Evolutionary conservation across 2,329 filamentous ascomycete genomes (phyloP).

Genomic region (Cytospora leucostoma): DNA sequence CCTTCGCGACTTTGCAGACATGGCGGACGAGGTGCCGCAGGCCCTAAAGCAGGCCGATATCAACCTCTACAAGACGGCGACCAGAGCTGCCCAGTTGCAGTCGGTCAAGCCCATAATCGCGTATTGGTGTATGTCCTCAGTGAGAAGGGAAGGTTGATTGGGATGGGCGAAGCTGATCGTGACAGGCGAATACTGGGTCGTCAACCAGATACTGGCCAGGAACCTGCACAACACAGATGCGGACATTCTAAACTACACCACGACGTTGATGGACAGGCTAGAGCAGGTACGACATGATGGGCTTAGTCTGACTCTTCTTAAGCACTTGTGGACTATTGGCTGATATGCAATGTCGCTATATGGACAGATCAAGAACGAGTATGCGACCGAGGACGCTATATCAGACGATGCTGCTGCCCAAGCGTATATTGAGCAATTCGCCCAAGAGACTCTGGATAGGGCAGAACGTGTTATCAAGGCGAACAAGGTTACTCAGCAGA

Average conservation of each 20-base stretch:
- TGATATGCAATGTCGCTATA: conserved; percentile 13
- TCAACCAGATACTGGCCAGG: conserved; percentile 85
- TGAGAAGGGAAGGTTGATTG: neutral
- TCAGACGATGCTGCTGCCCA: conserved; percentile 83
- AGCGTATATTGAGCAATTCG: conserved; percentile 94
- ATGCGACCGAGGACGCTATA: conserved; percentile 79
- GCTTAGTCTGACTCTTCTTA: no score
- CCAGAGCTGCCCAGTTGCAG: conserved; percentile 82
- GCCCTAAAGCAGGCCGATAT: conserved; percentile 80
- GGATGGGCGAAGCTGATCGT: neutral
- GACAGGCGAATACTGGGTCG: conserved; percentile 84
- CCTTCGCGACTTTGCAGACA: conserved; percentile 42
- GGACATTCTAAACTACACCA: conserved; percentile 80
- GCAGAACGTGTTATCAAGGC: conserved; percentile 80
- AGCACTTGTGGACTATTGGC: neutral
- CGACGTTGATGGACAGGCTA: conserved; percentile 84
- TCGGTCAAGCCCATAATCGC: conserved; percentile 82
- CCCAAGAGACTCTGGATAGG: conserved; percentile 80
- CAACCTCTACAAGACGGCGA: conserved; percentile 69
- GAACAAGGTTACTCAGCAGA: conserved; percentile 87
- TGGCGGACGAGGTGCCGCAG: conserved; percentile 72
- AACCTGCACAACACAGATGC: conserved; percentile 76
- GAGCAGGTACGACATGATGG: conserved; percentile 62
- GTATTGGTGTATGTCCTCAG: conserved; percentile 80
- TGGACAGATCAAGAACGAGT: conserved; percentile 66